Percentiles rank a stretch among this genome's conserved stretches.
Conservation (phyloP, 768 basidiomycete genomes). For the Nidularia pulvinata region DNA sequence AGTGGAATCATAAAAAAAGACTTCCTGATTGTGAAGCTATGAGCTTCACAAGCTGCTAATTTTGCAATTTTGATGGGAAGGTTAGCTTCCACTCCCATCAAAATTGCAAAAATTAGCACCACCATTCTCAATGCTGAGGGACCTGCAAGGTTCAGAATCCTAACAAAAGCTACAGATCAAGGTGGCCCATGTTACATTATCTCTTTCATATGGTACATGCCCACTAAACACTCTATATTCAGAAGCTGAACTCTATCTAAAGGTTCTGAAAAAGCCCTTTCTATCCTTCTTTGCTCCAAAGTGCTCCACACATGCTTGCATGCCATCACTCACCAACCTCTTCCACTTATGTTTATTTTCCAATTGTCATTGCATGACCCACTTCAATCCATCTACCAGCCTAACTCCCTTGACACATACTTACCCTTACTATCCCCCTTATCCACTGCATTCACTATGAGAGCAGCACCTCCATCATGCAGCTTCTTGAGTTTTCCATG, state of each 20-base stretch:
- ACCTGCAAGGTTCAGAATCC: slow-evolving; percentile 24
- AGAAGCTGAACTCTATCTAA: background rate
- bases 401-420: slow-evolving; percentile 63
- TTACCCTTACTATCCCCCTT: slow-evolving; percentile 63
- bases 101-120: slow-evolving; percentile 4
- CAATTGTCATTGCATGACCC: background rate
- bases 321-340: slow-evolving; percentile 53
- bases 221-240: background rate
- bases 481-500: slow-evolving; percentile 54
- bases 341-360: slow-evolving; percentile 46
- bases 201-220: slow-evolving; percentile 62
- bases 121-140: slow-evolving; percentile 1
- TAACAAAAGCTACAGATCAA: slow-evolving; percentile 62
- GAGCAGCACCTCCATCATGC: slow-evolving; percentile 49
- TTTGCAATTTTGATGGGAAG: no score
- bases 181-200: slow-evolving; percentile 74
- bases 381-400: slow-evolving; percentile 23
- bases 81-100: no score
- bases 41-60: no score
- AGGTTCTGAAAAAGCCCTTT: slow-evolving; percentile 68
- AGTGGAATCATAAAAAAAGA: no score
- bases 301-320: slow-evolving; percentile 62
- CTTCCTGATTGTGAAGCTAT: no score
- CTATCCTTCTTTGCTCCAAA: slow-evolving; percentile 53
- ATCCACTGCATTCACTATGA: slow-evolving; percentile 31